Evolutionary conservation across 164 flowering plant genomes (phyloP).

Genomic region (Aristolochia contorta): DNA sequence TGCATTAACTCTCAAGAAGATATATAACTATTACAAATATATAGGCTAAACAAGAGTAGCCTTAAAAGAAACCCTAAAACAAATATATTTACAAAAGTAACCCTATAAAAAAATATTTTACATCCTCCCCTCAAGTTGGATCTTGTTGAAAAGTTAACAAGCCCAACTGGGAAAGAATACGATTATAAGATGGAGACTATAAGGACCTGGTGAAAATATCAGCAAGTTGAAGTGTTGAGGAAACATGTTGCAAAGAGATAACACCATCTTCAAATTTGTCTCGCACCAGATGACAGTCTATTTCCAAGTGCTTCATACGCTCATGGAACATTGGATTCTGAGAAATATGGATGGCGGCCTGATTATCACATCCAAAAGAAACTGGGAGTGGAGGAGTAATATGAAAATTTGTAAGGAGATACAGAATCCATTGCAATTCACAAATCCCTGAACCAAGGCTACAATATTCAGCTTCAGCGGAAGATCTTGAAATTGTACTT

Average conservation of each 20-base stretch:
- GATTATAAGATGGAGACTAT: too few species aligned
- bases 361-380: background rate
- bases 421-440: too few species aligned
- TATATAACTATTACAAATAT: too few species aligned
- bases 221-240: background rate
- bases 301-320: background rate
- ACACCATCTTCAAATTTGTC: background rate
- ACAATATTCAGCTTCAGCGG: background rate
- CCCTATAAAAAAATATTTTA: too few species aligned
- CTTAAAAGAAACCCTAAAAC: too few species aligned
- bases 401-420: background rate
- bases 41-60: too few species aligned
- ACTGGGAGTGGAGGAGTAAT: background rate
- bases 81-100: too few species aligned
- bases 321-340: background rate
- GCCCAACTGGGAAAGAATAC: too few species aligned
- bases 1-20: too few species aligned
- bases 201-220: background rate
- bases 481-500: background rate
- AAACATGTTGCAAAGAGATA: background rate
- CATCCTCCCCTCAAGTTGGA: too few species aligned
- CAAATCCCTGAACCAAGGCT: background rate
- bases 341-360: background rate
- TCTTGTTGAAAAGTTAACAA: too few species aligned
- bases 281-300: background rate